Evolutionary conservation across 2,329 filamentous ascomycete genomes (phyloP).

Genomic region (Fusarium chaquense): DNA sequence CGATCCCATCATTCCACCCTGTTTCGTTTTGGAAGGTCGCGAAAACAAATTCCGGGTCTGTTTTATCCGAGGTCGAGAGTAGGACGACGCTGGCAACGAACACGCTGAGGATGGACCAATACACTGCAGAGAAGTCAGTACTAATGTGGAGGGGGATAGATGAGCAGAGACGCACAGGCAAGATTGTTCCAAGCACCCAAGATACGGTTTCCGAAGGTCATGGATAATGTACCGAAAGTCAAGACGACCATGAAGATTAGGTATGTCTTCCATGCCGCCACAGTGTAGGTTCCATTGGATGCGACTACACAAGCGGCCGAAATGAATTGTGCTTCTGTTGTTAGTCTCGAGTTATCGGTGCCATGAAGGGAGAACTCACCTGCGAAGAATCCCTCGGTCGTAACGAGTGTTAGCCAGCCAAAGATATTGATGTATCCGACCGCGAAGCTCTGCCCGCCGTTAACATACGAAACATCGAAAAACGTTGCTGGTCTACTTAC

Average conservation of each 20-base stretch:
- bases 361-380: conserved; percentile 40
- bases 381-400: conserved; percentile 58
- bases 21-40: conserved; percentile 59
- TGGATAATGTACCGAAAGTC: conserved; percentile 47
- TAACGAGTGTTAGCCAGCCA: conserved; percentile 60
- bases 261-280: conserved; percentile 56
- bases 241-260: conserved; percentile 54
- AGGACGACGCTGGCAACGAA: conserved; percentile 59
- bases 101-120: conserved; percentile 58
- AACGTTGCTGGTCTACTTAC: conserved; percentile 31
- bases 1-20: conserved; percentile 60
- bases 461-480: neutral
- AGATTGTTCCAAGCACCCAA: conserved; percentile 58
- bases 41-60: conserved; percentile 58
- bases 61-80: conserved; percentile 56
- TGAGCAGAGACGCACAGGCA: conserved; percentile 47
- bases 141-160: accelerated
- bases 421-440: conserved; percentile 59
- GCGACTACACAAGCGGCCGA: conserved; percentile 57
- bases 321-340: conserved; percentile 56
- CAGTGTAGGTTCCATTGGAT: conserved; percentile 54
- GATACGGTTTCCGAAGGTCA: conserved; percentile 57
- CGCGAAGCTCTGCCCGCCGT: conserved; percentile 53
- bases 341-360: accelerated
- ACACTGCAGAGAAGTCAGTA: conserved; percentile 44